Evolutionary conservation across 148 eudicot species (phyloP), one percentile per base, ranked within the genome.

Genomic region (Salicornia ramosissima): DNA sequence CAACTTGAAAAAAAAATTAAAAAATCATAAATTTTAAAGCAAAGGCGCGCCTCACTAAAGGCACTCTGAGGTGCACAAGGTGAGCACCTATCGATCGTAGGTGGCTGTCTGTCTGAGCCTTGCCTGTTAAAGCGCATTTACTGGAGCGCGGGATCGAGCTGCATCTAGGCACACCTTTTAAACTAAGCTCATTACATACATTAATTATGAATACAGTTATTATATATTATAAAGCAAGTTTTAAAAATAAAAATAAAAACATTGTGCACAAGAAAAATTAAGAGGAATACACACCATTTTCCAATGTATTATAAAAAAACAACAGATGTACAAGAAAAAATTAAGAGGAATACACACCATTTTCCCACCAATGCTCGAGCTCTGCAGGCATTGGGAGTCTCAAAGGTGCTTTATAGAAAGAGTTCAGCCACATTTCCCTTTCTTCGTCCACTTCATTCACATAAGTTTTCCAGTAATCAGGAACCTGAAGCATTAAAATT

Each of bases 361-460:
- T 86, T 50, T 78, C 71, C 97, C 96, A 92, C 97, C 92, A 92
- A 74, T 89, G 74, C 65, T 92, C 91, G 42, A 92, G 93, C 80
- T 92, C 97, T 51, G 96, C 81, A 33, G 97, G 97, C 97, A 89
- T 89, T 45, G 97, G 96, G 47, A 92, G 71, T 71, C 97, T 80
- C 52, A 92, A 64, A 28, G 97, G 97, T 73, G 97, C 87, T 78
- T 79, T 89, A 42, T 89, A 86, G 70, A 92, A 92, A 18, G 96
- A 89, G 76, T 92, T 89, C 79, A 92, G 66, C 97, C 97, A 92
- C 96, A 92, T 86, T 79, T 89, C 84, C 77, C 97, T 83, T 80
- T 92, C 97, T 74, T 87, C 67, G 79, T 92, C 97, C 75, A 92
- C 96, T 74, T 92, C 97, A 72, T 83, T 67, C 59, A 80, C 88